Evolutionary conservation across 805 yeast genomes (phyloP).

Genomic region (Lachancea quebecensis): DNA sequence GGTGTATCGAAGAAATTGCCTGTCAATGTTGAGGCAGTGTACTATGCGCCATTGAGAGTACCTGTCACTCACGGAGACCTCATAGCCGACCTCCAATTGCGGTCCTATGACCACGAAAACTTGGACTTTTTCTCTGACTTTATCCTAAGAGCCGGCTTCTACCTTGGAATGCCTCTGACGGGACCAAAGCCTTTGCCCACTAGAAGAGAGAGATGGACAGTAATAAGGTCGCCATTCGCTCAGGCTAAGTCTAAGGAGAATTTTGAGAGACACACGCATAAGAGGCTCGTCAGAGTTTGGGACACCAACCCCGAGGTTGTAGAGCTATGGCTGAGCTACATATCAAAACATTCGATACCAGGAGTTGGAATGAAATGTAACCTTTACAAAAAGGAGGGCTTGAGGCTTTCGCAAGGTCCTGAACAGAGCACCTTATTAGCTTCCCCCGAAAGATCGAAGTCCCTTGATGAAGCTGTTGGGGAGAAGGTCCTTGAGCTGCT

Average conservation of each 20-base stretch:
- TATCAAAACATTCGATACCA: slow-evolving; percentile 67
- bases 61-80: slow-evolving; percentile 62
- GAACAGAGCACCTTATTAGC: slow-evolving; percentile 23
- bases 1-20: neutral
- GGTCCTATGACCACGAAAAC: slow-evolving; percentile 63
- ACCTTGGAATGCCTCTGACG: slow-evolving; percentile 77
- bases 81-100: slow-evolving; percentile 70
- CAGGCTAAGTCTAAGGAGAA: slow-evolving; percentile 93
- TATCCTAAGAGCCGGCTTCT: slow-evolving; percentile 83
- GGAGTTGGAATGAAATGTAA: slow-evolving; percentile 82
- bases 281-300: slow-evolving; percentile 65
- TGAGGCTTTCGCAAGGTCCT: slow-evolving; percentile 38
- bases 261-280: slow-evolving; percentile 80
- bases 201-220: slow-evolving; percentile 85
- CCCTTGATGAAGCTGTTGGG: slow-evolving; percentile 25
- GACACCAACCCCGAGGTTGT: slow-evolving; percentile 82
- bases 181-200: slow-evolving; percentile 65
- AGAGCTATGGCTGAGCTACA: slow-evolving; percentile 72
- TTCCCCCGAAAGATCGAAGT: slow-evolving; percentile 3
- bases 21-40: slow-evolving; percentile 64
- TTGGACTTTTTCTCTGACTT: slow-evolving; percentile 77
- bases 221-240: slow-evolving; percentile 85
- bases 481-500: slow-evolving; percentile 64
- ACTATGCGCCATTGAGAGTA: slow-evolving; percentile 71
- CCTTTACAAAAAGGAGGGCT: slow-evolving; percentile 48